Conservation (phyloP, 2,329 filamentous ascomycete species). For the Penicillium thymicola region DNA sequence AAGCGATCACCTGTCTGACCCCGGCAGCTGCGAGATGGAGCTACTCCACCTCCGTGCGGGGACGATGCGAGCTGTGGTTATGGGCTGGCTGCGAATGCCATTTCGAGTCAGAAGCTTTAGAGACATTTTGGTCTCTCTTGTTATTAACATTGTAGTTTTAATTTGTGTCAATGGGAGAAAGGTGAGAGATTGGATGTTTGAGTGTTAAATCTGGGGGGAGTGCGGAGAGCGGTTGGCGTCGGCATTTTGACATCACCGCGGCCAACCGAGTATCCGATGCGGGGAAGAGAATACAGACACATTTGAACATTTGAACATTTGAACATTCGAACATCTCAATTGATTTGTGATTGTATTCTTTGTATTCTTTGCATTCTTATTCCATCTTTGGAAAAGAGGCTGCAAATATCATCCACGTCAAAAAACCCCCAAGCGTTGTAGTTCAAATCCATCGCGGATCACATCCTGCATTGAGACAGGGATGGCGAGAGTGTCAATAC, state of each 20-base stretch:
- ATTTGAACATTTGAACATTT: no score
- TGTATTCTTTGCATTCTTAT: not conserved
- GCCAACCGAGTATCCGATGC: conserved; percentile 10
- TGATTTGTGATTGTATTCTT: not conserved
- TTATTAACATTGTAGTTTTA: conserved; percentile 3
- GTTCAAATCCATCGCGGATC: not conserved
- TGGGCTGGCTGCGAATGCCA: not conserved
- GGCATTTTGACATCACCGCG: conserved; percentile 14
- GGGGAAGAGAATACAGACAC: not conserved
- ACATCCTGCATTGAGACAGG: not conserved
- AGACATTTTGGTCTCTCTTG: conserved; percentile 15
- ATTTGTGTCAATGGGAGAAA: conserved; percentile 1
- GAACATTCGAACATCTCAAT: no score
- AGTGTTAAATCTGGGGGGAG: conserved; percentile 7
- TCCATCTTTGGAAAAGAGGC: not conserved
- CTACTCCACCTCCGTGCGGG: conserved; percentile 46
- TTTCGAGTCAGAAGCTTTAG: conserved; percentile 16
- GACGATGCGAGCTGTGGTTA: conserved; percentile 8
- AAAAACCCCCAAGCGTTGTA: not conserved
- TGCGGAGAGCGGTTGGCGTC: conserved; percentile 31
- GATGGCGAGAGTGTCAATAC: not conserved
- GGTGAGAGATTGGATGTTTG: conserved; percentile 1
- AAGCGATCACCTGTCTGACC: conserved; percentile 53
- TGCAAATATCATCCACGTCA: not conserved
- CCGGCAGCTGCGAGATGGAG: conserved; percentile 57